Conservation (phyloP, 1,284 basidiomycete genomes). For the Melampsora medusae region DNA sequence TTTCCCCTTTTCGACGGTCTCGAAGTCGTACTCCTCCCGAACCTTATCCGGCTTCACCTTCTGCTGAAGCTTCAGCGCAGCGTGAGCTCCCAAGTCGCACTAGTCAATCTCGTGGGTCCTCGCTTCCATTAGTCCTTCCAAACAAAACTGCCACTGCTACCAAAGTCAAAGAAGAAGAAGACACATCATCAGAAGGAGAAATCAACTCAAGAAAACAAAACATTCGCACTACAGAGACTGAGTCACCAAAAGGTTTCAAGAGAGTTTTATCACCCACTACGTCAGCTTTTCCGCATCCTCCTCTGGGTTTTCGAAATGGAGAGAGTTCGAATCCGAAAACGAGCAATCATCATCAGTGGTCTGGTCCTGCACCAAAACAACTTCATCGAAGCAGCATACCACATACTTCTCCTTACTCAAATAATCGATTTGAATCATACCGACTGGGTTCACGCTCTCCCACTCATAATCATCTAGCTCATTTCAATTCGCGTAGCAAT, state of each 20-base stretch:
- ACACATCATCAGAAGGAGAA: neutral
- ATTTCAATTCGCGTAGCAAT: neutral
- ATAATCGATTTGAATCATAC: neutral
- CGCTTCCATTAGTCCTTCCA: neutral
- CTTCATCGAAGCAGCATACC: neutral
- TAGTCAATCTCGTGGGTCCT: neutral
- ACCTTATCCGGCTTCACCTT: slow-evolving; percentile 12
- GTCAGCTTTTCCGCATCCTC: neutral
- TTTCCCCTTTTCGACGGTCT: slow-evolving; percentile 9
- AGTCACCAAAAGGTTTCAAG: neutral
- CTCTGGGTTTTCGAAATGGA: neutral
- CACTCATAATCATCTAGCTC: neutral
- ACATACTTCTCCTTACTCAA: neutral
- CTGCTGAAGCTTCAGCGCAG: neutral
- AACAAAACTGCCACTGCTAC: neutral
- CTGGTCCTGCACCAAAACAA: neutral
- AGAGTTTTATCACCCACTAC: neutral
- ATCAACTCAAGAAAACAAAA: neutral
- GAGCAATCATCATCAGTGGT: neutral
- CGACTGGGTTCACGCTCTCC: slow-evolving; percentile 3
- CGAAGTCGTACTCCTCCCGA: slow-evolving; percentile 20
- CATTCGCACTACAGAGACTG: neutral
- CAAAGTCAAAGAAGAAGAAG: neutral
- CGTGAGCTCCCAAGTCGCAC: neutral
- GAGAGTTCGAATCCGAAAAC: neutral